Evolutionary conservation across 768 basidiomycete genomes (phyloP).

Genomic region (Macrolepiota albuminosa): DNA sequence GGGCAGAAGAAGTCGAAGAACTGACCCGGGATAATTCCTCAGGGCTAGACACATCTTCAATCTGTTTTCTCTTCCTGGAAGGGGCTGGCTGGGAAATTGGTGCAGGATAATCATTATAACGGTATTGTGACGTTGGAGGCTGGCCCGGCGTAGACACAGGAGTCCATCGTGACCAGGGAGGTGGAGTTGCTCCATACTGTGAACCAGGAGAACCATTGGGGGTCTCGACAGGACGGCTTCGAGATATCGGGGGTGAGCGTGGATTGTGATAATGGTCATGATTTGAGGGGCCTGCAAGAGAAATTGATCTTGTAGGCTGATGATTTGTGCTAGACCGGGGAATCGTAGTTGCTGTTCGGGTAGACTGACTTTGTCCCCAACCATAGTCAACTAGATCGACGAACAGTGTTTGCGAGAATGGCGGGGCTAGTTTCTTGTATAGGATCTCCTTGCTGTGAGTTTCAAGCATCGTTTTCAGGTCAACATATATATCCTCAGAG

Average conservation of each 20-base stretch:
- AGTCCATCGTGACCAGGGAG: constrained; percentile 48
- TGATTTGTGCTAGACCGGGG: constrained; percentile 19
- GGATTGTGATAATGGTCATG: constrained; percentile 12
- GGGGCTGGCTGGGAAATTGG: constrained; percentile 32
- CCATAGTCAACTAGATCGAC: constrained; percentile 66
- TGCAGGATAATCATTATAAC: constrained; percentile 28
- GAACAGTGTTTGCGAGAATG: constrained; percentile 63
- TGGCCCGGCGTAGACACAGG: constrained; percentile 39
- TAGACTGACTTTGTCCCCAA: constrained; percentile 48
- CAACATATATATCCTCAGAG: constrained; percentile 54
- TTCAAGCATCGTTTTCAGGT: constrained; percentile 70
- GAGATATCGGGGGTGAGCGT: constrained; percentile 15
- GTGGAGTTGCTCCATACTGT: constrained; percentile 26
- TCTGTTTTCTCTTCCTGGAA: constrained; percentile 42
- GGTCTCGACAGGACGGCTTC: constrained; percentile 8
- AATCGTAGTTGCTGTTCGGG: constrained; percentile 17
- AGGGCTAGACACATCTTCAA: constrained; percentile 28
- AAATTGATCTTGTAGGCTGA: constrained; percentile 12
- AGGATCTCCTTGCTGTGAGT: constrained; percentile 68
- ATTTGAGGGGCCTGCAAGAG: constrained; percentile 14
- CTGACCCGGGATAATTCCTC: constrained; percentile 19
- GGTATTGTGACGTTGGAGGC: constrained; percentile 39
- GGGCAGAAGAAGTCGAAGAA: constrained; percentile 20
- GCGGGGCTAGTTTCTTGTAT: constrained; percentile 60
- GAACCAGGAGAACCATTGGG: constrained; percentile 14